phyloP scores from a whole-genome alignment of 1,284 basidiomycete species.

The Leccinum griseonigrum region DNA sequence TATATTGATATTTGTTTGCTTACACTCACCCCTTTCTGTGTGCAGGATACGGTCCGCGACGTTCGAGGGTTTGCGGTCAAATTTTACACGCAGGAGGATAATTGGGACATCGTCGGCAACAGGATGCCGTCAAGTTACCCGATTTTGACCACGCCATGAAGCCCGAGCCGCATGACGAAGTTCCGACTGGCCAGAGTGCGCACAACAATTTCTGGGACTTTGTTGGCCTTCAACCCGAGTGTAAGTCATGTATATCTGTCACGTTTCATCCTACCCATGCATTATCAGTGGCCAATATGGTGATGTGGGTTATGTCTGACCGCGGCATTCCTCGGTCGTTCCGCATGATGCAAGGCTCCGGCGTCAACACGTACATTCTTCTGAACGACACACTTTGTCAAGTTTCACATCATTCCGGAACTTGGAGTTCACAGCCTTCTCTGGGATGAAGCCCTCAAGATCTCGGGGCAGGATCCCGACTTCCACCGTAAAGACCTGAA shows the following conservation, averaged over 20 bases:
- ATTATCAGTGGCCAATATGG: conserved; percentile 65
- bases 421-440: conserved; percentile 79
- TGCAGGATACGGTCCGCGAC: conserved; percentile 75
- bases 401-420: conserved; percentile 82
- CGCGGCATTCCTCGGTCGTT: conserved; percentile 77
- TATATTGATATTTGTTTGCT: not conserved
- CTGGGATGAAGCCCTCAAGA: conserved; percentile 86
- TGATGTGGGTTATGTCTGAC: conserved; percentile 84
- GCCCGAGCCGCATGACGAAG: conserved; percentile 78
- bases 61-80: conserved; percentile 82
- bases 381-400: conserved; percentile 74
- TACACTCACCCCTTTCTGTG: not conserved
- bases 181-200: conserved; percentile 61
- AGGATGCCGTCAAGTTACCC: conserved; percentile 81
- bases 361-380: conserved; percentile 79
- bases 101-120: conserved; percentile 85
- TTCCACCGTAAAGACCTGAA: conserved; percentile 80
- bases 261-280: conserved; percentile 10
- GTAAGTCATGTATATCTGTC: conserved; percentile 32
- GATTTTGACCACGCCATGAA: conserved; percentile 81
- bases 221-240: conserved; percentile 60
- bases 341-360: conserved; percentile 87
- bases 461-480: conserved; percentile 78
- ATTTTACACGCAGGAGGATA: conserved; percentile 78
- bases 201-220: conserved; percentile 89